Base-by-base conservation (phyloP, 768 basidiomycete genomes). In the Kwoniella sp. region DNA sequence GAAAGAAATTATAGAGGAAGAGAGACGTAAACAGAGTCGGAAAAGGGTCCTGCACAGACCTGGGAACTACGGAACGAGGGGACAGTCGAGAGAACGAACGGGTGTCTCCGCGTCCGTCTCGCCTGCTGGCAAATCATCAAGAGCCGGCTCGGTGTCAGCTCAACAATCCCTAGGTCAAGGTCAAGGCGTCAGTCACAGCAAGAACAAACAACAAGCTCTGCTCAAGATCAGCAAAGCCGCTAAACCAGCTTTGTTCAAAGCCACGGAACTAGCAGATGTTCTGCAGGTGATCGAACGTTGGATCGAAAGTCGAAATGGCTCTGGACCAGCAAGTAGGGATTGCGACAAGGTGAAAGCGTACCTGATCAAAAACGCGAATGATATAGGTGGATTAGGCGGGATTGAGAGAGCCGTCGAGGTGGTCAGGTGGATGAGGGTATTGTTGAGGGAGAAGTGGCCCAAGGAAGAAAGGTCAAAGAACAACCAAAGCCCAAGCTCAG, bases 341-440 rank as follows among this genome's bases (percentile, higher is more conserved):
- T 83, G 92, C 1, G 86, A 88, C 25, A 89, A 86, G 70, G 88
- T 97, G 60, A 83, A 85, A 20, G 88, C 86, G 63, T 95, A 87
- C 74, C 81, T 95, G 53, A 82, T 89, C 55, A 86, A 86, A 68
- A 87, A 86, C 62, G 86, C 89, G 37, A 87, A 88, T 73, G 82
- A 84, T n/a, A 73, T 75, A 22, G 75, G 78, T 56, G 86, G 85
- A 51, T 81, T 85, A 4, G 89, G 90, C 75, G 87, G 90, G 0
- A 81, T 92, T 45, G 88, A 89, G 80, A 86, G 86, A 66, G 89
- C 87, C 58, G 79, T 90, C 13, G 85, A 85, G 26, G 85, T 91
- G 20, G 83, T 91, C 84, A 88, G 86, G 73, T 94, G 89, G 90
- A 93, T 92, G 93, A 79, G 87, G 68, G 84, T 89, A 31, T 75